Evolutionary conservation across 139 green algal genomes (phyloP).

Genomic region (Chlamydomonas sp.): DNA sequence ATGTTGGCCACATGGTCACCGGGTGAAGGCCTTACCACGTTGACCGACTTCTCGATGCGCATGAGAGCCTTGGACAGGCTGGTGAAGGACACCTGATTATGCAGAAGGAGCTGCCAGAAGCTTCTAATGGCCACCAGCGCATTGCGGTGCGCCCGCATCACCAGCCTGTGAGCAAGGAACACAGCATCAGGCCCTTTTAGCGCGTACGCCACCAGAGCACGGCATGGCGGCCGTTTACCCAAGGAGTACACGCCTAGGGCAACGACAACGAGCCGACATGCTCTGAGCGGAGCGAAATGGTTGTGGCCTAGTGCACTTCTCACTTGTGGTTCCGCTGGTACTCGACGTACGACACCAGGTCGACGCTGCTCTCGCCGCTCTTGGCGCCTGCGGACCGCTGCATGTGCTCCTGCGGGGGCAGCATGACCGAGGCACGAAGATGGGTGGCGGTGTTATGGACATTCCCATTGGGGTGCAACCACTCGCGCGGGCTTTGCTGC

Average conservation of each 20-base stretch:
- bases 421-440: too few species aligned
- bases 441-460: too few species aligned
- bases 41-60: slow-evolving; percentile 33
- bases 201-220: too few species aligned
- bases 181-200: too few species aligned
- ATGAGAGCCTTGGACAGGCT: slow-evolving; percentile 28
- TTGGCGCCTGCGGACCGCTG: slow-evolving; percentile 3
- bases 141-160: slow-evolving; percentile 36
- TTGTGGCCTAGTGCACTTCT: background rate
- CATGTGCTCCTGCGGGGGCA: slow-evolving; percentile 22
- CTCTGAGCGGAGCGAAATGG: background rate
- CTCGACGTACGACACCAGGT: slow-evolving; percentile 49
- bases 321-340: slow-evolving; percentile 49
- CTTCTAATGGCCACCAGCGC: slow-evolving; percentile 31
- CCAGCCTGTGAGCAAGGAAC: slow-evolving; percentile 14
- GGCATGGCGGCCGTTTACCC: background rate
- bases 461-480: too few species aligned
- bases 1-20: too few species aligned
- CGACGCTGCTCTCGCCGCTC: slow-evolving; percentile 34
- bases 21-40: slow-evolving; percentile 4
- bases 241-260: background rate
- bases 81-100: slow-evolving; percentile 35
- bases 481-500: too few species aligned
- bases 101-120: slow-evolving; percentile 48
- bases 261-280: background rate